A percentile compares a stretch with the other conserved stretches of the same genome.
These are phyloP conservation scores for Phialophora verrucosa DNA, from an alignment of 2,329 filamentous ascomycete species.

Conservation along the genomic window DNA sequence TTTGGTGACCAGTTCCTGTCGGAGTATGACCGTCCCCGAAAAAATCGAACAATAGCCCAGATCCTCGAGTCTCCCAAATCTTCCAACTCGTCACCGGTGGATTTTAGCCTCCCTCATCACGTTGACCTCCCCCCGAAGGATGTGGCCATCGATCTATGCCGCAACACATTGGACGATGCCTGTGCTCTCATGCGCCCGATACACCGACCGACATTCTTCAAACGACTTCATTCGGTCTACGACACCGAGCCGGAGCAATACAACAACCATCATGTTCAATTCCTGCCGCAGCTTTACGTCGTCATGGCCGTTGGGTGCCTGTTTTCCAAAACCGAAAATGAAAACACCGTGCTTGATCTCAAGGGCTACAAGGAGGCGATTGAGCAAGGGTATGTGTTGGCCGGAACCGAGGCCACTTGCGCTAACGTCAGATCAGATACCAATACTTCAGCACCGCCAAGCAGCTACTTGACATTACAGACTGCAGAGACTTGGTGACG, in stretches of 20 bases:
- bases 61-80: slow-evolving; percentile 74
- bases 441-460: slow-evolving; percentile 76
- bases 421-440: slow-evolving; percentile 56
- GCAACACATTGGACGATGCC: slow-evolving; percentile 66
- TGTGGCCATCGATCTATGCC: slow-evolving; percentile 62
- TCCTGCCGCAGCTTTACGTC: slow-evolving; percentile 73
- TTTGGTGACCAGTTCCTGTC: slow-evolving; percentile 74
- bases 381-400: slow-evolving; percentile 58
- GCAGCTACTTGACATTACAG: slow-evolving; percentile 64
- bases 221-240: slow-evolving; percentile 78
- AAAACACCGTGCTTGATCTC: slow-evolving; percentile 55
- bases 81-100: slow-evolving; percentile 65
- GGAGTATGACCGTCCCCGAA: slow-evolving; percentile 58
- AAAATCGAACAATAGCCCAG: slow-evolving; percentile 58
- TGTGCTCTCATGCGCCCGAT: slow-evolving; percentile 72
- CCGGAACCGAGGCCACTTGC: background rate
- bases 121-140: slow-evolving; percentile 70
- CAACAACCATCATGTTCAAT: slow-evolving; percentile 68
- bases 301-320: slow-evolving; percentile 75
- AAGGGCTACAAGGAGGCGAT: slow-evolving; percentile 57
- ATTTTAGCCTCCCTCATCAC: slow-evolving; percentile 58
- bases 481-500: slow-evolving; percentile 74
- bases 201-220: slow-evolving; percentile 81
- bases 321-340: slow-evolving; percentile 64
- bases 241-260: slow-evolving; percentile 68